Conservation (phyloP, 2,329 filamentous ascomycete genomes). For the Madurella fahalii region DNA sequence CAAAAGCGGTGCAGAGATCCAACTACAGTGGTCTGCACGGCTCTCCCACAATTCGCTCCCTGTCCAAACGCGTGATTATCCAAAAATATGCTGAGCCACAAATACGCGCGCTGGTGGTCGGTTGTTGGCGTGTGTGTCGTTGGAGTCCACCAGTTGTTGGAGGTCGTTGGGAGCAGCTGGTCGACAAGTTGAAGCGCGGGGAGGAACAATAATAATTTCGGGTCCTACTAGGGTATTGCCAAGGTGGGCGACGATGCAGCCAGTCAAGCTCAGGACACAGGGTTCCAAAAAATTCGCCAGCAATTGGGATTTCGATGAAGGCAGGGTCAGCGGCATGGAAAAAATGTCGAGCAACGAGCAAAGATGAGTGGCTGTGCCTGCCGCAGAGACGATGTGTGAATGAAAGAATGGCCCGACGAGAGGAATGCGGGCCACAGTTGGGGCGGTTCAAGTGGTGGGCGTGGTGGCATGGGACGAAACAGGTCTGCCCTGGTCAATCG, state of each 20-base stretch:
- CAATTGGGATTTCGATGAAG: constrained; percentile 15
- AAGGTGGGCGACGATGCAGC: constrained; percentile 15
- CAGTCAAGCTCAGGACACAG: constrained; percentile 14
- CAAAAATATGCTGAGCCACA: constrained; percentile 6
- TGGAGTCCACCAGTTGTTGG: constrained; percentile 9
- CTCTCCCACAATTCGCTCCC: constrained; percentile 15
- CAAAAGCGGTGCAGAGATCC: constrained; percentile 15
- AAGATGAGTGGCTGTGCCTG: constrained; percentile 24
- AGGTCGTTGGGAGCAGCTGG: constrained; percentile 20
- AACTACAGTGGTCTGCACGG: constrained; percentile 13
- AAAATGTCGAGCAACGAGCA: constrained; percentile 18
- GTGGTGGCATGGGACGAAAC: constrained; percentile 18
- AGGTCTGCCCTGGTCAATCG: constrained; percentile 4
- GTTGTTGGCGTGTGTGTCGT: constrained; percentile 6
- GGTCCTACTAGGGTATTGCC: constrained; percentile 22
- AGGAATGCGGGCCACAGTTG: constrained; percentile 17
- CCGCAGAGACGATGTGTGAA: constrained; percentile 10
- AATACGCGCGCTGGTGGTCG: constrained; percentile 4
- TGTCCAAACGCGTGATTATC: constrained; percentile 19
- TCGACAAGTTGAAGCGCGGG: constrained; percentile 24
- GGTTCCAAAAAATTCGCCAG: constrained; percentile 16
- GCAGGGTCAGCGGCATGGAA: constrained; percentile 12
- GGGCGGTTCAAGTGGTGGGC: constrained; percentile 9
- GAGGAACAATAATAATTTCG: constrained; percentile 28
- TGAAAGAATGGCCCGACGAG: constrained; percentile 14